Evolutionary conservation across 768 basidiomycete species (phyloP).

Genomic region (Sarcodon aspratus): DNA sequence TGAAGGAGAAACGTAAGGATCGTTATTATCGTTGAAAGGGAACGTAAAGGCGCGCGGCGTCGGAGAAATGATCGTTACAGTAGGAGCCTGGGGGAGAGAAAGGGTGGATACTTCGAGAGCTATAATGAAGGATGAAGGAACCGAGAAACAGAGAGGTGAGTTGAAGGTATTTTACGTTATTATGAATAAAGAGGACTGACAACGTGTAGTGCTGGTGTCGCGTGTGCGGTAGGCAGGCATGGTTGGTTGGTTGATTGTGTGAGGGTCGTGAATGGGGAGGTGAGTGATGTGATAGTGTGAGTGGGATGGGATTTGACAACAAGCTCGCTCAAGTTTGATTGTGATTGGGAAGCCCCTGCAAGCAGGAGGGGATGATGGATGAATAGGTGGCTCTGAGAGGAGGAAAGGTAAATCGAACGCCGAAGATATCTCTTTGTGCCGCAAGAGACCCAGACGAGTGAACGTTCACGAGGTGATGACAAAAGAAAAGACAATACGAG

Average conservation of each 20-base stretch:
- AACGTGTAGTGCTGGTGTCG: conserved; percentile 45
- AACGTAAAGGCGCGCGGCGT: conserved; percentile 66
- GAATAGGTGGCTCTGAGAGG: conserved; percentile 39
- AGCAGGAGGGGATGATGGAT: conserved; percentile 28
- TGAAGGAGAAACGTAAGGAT: conserved; percentile 57
- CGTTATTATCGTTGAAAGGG: conserved; percentile 24
- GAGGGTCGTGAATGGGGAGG: conserved; percentile 11
- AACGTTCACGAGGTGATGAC: not conserved
- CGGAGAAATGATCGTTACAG: conserved; percentile 46
- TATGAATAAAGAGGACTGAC: conserved; percentile 18
- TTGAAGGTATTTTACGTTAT: not conserved
- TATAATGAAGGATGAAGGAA: conserved; percentile 11
- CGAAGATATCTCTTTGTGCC: not conserved
- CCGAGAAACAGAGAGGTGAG: conserved; percentile 5
- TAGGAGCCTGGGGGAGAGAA: conserved; percentile 39
- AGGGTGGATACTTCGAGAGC: conserved; percentile 73
- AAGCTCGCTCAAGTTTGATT: conserved; percentile 16
- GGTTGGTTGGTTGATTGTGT: conserved; percentile 38
- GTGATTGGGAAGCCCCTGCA: conserved; percentile 25
- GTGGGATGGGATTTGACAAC: conserved; percentile 16
- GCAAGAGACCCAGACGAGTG: not conserved
- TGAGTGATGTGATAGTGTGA: conserved; percentile 14
- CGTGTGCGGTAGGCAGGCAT: conserved; percentile 77
- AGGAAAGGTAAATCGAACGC: conserved; percentile 19
- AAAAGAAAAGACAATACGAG: conserved; percentile 46